phyloP scores from a whole-genome alignment of 148 eudicot species.

The Cornus florida region DNA sequence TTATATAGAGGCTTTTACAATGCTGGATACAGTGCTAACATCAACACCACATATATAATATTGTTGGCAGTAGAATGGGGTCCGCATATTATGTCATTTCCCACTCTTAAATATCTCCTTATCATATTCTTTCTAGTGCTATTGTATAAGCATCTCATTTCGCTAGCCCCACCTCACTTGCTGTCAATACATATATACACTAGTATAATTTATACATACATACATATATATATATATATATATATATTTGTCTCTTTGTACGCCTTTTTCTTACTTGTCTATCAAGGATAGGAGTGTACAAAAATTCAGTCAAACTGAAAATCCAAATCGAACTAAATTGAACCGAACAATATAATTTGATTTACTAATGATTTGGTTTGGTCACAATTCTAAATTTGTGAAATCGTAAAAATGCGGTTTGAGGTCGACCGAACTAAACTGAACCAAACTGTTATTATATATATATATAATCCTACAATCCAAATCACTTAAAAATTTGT shows the following conservation, averaged over 20 bases:
- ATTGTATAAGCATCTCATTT: neutral
- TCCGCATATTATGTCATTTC: neutral
- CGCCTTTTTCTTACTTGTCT: too few relatives aligned
- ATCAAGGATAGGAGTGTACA: too few relatives aligned
- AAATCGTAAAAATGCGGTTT: too few relatives aligned
- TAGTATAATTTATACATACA: neutral
- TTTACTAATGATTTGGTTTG: too few relatives aligned
- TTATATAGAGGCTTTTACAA: neutral
- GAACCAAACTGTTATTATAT: too few relatives aligned
- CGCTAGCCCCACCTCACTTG: neutral
- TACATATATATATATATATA: neutral
- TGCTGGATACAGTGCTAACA: slow-evolving; percentile 17
- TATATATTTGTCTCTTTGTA: neutral
- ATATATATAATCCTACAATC: too few relatives aligned
- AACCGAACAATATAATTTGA: too few relatives aligned
- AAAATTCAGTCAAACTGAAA: too few relatives aligned
- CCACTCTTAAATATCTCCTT: slow-evolving; percentile 13
- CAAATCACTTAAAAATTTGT: too few relatives aligned
- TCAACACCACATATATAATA: neutral
- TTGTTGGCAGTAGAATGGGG: neutral
- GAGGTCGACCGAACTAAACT: too few relatives aligned
- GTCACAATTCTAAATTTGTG: too few relatives aligned
- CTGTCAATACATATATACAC: neutral
- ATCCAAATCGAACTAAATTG: too few relatives aligned
- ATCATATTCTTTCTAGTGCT: slow-evolving; percentile 2